Evolutionary conservation across 805 yeast species (phyloP), one percentile per base, ranked within the genome.

Genomic region (Yamadazyma ubonensis): DNA sequence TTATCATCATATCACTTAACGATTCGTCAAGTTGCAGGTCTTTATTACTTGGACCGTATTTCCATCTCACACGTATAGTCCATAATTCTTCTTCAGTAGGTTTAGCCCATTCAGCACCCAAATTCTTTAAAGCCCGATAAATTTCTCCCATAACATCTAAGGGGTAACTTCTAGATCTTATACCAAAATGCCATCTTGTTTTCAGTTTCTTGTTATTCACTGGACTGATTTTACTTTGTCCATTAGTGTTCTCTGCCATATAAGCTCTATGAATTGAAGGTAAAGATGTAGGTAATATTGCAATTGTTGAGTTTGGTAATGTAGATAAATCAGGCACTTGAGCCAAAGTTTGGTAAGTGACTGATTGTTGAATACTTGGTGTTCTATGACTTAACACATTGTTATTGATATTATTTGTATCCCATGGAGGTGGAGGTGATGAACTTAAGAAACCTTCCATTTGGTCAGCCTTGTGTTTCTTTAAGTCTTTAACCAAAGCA

Each of bases 131-230:
- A 1, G 98, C 98, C 33, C 96, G 75, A 65, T 93, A 93, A 31
- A 93, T 90, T 59, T 93, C 99, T 19, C 97, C 96, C 98, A 93
- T 93, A 3, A 93, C 99, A 61, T 93, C 99, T 52, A 93, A 71
- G 23, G 99, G 98, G 58, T 93, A 93, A 1, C 96, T 87, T 54
- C 97, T 75, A 6, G 96, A 88, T 58, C 99, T 75, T 45, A 93
- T 93, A 49, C 99, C 99, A 58, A 93, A 93, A 70, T 93, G 99
- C 99, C 99, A 93, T 63, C 96, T 81, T 5, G 96, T 87, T 63
- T 89, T 91, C 45, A 91, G 85, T 60, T 87, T 88, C 61, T 91
- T 89, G 33, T 84, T 73, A 17, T 82, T 73, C 15, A 81, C 69
- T 7, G 86, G 81, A 29, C 72, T 70, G 36, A 70, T 61, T 30